Base-by-base conservation (phyloP, 148 eudicot species). In the Vaccinium vitisidaea region DNA sequence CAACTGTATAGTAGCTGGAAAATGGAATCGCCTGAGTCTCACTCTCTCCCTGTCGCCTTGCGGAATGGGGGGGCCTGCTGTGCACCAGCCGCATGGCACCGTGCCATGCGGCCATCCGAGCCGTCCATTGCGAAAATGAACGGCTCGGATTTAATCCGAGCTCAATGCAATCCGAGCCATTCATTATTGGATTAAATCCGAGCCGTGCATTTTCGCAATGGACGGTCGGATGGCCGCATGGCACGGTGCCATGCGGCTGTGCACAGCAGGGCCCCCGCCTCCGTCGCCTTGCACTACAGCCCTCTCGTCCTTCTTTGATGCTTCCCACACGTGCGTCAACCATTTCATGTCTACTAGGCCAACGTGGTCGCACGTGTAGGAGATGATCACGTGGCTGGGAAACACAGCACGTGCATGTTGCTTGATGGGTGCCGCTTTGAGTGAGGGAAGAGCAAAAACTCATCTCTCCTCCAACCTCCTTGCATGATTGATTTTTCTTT, bases 301-400 rank as follows among this genome's bases (percentile, higher is more conserved):
- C 67, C 25, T 6, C 69, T 7, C 82, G 32, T 13, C 61, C 50
- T 82, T 82, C 89, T 76, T 83, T 85, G 87, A 89, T 87, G 87
- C 87, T 89, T 89, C 88, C 81, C 88, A 84, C 91, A 87, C 89
- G 91, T 87, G 89, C 84, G 84, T 77, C 79, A 77, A 87, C 83
- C 83, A 16, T 67, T 78, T 21, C 87, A 67, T 86, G 84, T 82
- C 85, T 77, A 77, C 15, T 77, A 77, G 1, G 77, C 80, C 79
- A 88, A 75, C 90, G 77, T 86, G 87, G 52, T 84, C 25, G 85
- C 89, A 87, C 85, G 89, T 84, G 89, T 82, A 84, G 50, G 67
- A 71, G 18, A 1, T n/a, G 16, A 58, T 86, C 88, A 86, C 87
- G 85, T 84, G 85, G 46, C 18, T 86, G 84, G 82, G 59, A 19